These are phyloP conservation scores for Penicillium subrubescens DNA, from an alignment of 495 filamentous ascomycete species.

Conservation along the genomic window DNA sequence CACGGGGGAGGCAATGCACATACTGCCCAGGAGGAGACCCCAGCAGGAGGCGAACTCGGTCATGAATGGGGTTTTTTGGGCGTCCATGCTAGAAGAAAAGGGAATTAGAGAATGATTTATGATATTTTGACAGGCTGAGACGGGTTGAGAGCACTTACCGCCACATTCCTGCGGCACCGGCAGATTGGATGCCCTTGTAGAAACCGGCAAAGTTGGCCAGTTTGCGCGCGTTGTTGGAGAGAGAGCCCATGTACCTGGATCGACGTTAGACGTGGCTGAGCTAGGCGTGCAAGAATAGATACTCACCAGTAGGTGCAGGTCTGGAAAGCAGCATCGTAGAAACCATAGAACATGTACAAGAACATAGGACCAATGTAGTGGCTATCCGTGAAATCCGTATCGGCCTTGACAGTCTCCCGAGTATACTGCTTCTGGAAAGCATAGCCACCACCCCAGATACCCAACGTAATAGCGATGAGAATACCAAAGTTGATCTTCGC, in stretches of 20 bases:
- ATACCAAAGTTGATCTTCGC: constrained; percentile 69
- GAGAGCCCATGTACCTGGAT: constrained; percentile 83
- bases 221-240: constrained; percentile 89
- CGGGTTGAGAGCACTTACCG: constrained; percentile 39
- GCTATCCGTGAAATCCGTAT: constrained; percentile 64
- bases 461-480: constrained; percentile 75
- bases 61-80: constrained; percentile 62
- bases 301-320: constrained; percentile 85
- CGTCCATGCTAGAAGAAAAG: constrained; percentile 55
- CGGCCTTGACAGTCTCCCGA: constrained; percentile 49
- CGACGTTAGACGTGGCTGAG: background rate
- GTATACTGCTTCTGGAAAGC: constrained; percentile 70
- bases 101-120: constrained; percentile 13
- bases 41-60: constrained; percentile 66
- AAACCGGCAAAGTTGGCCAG: constrained; percentile 92
- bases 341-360: constrained; percentile 91
- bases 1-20: constrained; percentile 76
- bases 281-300: background rate
- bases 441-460: constrained; percentile 86
- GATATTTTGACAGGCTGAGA: background rate
- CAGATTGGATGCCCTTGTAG: constrained; percentile 97
- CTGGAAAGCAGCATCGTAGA: constrained; percentile 87
- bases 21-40: constrained; percentile 69
- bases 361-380: constrained; percentile 84
- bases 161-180: constrained; percentile 89